Evolutionary conservation across 2,329 filamentous ascomycete genomes (phyloP).

Genomic region (Sporothrix humicola): DNA sequence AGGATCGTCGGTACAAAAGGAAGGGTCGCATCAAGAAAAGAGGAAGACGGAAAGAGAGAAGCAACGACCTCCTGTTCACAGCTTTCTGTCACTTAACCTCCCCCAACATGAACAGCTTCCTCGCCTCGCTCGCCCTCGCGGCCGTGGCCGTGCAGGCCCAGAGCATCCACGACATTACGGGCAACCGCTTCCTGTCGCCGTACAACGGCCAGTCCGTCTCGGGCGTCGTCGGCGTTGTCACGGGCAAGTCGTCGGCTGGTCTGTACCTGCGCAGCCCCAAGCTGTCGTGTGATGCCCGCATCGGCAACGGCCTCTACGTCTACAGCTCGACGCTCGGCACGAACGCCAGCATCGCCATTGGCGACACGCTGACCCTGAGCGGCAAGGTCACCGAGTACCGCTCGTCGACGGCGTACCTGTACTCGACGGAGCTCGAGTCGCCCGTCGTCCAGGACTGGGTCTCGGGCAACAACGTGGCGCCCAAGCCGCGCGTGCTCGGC

Average conservation of each 20-base stretch:
- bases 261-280: constrained; percentile 68
- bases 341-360: constrained; percentile 57
- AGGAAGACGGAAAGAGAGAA: neutral
- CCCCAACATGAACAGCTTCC: constrained; percentile 29
- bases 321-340: constrained; percentile 59
- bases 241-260: constrained; percentile 65
- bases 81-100: too few species aligned
- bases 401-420: constrained; percentile 61
- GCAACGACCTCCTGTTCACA: too few species aligned
- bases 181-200: constrained; percentile 67
- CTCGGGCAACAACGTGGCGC: constrained; percentile 21
- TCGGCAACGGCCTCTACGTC: constrained; percentile 69
- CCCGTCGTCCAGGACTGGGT: constrained; percentile 41
- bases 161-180: constrained; percentile 69
- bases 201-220: constrained; percentile 61
- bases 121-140: constrained; percentile 26
- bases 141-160: constrained; percentile 30
- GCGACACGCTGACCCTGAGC: constrained; percentile 66
- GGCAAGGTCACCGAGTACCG: constrained; percentile 65
- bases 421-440: constrained; percentile 66
- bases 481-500: constrained; percentile 63
- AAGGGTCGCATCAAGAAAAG: neutral
- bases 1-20: constrained; percentile 14
- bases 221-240: constrained; percentile 67
- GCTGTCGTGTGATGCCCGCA: constrained; percentile 61